Evolutionary conservation across 805 yeast species (phyloP).

Genomic region (Torulaspora quercuum): DNA sequence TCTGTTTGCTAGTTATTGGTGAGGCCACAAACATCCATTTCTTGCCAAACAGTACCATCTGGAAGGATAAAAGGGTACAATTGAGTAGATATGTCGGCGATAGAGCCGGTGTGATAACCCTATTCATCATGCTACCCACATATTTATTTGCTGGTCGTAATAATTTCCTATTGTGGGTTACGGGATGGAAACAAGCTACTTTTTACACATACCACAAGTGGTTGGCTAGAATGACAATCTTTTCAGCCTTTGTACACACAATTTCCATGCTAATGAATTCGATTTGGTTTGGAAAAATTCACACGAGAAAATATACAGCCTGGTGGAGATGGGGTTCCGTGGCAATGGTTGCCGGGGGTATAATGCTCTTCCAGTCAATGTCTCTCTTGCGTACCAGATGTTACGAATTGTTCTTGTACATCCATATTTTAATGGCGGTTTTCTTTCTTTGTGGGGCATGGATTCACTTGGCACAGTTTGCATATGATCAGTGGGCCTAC

Average conservation of each 20-base stretch:
- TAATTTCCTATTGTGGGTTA: slow-evolving; percentile 55
- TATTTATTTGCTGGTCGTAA: slow-evolving; percentile 68
- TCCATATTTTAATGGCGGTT: slow-evolving; percentile 46
- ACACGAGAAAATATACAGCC: slow-evolving; percentile 41
- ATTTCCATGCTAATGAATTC: slow-evolving; percentile 45
- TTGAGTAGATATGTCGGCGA: slow-evolving; percentile 42
- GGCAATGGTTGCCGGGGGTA: slow-evolving; percentile 38
- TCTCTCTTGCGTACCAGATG: slow-evolving; percentile 44
- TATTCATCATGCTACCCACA: slow-evolving; percentile 51
- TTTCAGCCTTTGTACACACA: slow-evolving; percentile 52
- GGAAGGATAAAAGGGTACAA: slow-evolving; percentile 15
- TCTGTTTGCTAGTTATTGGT: slow-evolving; percentile 17
- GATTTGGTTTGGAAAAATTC: slow-evolving; percentile 39
- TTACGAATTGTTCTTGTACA: slow-evolving; percentile 45
- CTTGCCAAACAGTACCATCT: slow-evolving; percentile 15
- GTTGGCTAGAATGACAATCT: slow-evolving; percentile 51
- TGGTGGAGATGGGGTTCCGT: slow-evolving; percentile 41
- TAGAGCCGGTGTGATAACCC: slow-evolving; percentile 48
- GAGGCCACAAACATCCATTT: slow-evolving; percentile 18
- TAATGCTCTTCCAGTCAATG: slow-evolving; percentile 46
- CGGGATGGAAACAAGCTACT: slow-evolving; percentile 62
- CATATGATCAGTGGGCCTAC: slow-evolving; percentile 51
- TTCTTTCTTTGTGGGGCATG: slow-evolving; percentile 48
- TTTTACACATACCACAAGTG: slow-evolving; percentile 65
- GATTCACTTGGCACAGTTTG: slow-evolving; percentile 41